Base-by-base conservation (phyloP, 768 basidiomycete genomes). In the Astraeus odoratus region DNA sequence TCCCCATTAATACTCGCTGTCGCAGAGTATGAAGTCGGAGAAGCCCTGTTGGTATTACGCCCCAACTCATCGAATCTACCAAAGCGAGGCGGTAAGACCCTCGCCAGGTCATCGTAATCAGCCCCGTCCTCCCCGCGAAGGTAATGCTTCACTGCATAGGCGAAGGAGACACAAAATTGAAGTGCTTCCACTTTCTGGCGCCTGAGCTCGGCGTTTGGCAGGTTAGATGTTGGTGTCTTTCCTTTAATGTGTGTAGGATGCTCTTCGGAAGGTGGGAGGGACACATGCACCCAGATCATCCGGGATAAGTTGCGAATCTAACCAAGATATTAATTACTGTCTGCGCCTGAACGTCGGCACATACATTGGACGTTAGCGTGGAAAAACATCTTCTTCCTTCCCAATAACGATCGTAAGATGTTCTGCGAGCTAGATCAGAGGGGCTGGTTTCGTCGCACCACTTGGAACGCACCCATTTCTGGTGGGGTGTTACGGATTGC, bases 331-430 rank as follows among this genome's bases (percentile, higher is more conserved):
- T 38, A 35, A 40, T 38, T 39, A 2, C 20, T 37, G 9, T 35
- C 40, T 43, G 39, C 19, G 6, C 9, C 22, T 23, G 39, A 18
- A 18, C 8, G 43, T 35, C 36, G 13, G 40, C 25, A 8, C 43
- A 40, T 55, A 78, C 78, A 57, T 83, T 80, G 12, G 88, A 76
- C 9, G 75, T 78, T 45, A 94, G 60, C 7, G 77, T 55, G 0
- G 83, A 81, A 57, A 93, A 93, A 34, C 81, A 78, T 63, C 87
- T 95, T 52, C 93, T 74, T 39, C 92, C 93, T 68, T 93, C 91
- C 74, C 82, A 88, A 56, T 82, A 90, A 26, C 87, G 81, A 55
- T 91, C 86, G 54, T 90, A 92, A 7, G 86, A 89, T 19, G 86
- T 90, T 42, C 83, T 88, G 46, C 52, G 43, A 50, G 22, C 3